These are phyloP conservation scores for Mortierella antarctica DNA, from an alignment of 192 early-diverging fungal genomes.

Conservation along the genomic window DNA sequence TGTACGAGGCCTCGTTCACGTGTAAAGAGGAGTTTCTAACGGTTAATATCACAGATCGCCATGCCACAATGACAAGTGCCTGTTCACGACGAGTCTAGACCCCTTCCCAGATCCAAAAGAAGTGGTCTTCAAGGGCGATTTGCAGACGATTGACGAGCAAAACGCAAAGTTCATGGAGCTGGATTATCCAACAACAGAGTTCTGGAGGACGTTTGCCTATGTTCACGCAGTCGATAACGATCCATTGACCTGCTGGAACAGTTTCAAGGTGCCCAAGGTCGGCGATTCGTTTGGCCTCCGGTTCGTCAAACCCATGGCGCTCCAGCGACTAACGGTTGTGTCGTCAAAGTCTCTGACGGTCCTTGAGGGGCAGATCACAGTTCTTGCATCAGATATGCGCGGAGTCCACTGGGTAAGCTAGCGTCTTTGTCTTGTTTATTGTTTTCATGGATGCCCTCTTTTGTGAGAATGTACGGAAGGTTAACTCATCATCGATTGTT, in stretches of 20 bases:
- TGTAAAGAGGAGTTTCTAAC: not conserved
- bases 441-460: too few species aligned
- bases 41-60: slow-evolving; percentile 47
- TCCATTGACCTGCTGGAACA: slow-evolving; percentile 62
- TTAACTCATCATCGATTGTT: too few species aligned
- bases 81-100: slow-evolving; percentile 63
- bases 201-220: slow-evolving; percentile 56
- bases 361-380: slow-evolving; percentile 20
- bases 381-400: slow-evolving; percentile 11
- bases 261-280: slow-evolving; percentile 52
- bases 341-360: slow-evolving; percentile 15
- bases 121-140: slow-evolving; percentile 39
- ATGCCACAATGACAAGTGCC: slow-evolving; percentile 60
- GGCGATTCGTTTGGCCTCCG: slow-evolving; percentile 60
- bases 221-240: slow-evolving; percentile 62
- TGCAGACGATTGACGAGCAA: slow-evolving; percentile 51
- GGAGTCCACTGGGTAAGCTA: slow-evolving; percentile 21
- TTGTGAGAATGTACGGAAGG: too few species aligned
- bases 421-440: not conserved
- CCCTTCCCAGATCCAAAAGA: slow-evolving; percentile 56
- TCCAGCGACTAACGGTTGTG: slow-evolving; percentile 4
- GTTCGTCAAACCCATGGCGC: slow-evolving; percentile 36
- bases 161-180: slow-evolving; percentile 52
- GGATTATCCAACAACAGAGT: slow-evolving; percentile 46
- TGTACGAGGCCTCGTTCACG: too few species aligned